These are phyloP conservation scores for Recurvomyces mirabilis DNA, from an alignment of 495 filamentous ascomycete species.

Conservation along the genomic window DNA sequence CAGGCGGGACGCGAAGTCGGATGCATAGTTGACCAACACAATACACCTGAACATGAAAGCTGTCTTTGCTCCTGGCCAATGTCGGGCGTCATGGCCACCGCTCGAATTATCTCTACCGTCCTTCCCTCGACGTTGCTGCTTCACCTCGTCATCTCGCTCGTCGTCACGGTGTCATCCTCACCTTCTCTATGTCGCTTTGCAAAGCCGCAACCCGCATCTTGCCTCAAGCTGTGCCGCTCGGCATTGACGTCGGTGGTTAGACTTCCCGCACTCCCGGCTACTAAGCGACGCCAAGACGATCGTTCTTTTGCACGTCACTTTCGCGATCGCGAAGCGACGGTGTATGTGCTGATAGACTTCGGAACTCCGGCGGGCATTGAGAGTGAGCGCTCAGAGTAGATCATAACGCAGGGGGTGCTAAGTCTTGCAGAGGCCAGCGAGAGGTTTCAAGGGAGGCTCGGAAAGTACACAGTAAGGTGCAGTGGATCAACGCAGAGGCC, in stretches of 20 bases:
- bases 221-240: conserved; percentile 36
- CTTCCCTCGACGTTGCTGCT: too few relatives aligned
- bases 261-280: neutral
- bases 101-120: too few relatives aligned
- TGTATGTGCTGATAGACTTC: conserved; percentile 1
- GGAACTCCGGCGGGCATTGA: neutral
- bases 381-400: neutral
- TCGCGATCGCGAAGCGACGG: neutral
- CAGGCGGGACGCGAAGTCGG: too few relatives aligned
- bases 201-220: too few relatives aligned
- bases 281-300: neutral
- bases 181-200: too few relatives aligned
- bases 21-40: too few relatives aligned
- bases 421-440: conserved; percentile 1
- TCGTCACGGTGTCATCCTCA: too few relatives aligned
- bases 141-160: too few relatives aligned
- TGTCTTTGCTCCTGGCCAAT: too few relatives aligned
- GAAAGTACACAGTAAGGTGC: neutral
- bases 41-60: too few relatives aligned
- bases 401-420: neutral
- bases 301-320: neutral
- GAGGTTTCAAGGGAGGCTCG: neutral
- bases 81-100: too few relatives aligned
- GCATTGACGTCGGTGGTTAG: neutral
- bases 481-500: conserved; percentile 1